A percentile compares a stretch with the other conserved stretches of the same genome.
Evolutionary conservation across 2,329 filamentous ascomycete species (phyloP).

Genomic region (Alternaria sp.): DNA sequence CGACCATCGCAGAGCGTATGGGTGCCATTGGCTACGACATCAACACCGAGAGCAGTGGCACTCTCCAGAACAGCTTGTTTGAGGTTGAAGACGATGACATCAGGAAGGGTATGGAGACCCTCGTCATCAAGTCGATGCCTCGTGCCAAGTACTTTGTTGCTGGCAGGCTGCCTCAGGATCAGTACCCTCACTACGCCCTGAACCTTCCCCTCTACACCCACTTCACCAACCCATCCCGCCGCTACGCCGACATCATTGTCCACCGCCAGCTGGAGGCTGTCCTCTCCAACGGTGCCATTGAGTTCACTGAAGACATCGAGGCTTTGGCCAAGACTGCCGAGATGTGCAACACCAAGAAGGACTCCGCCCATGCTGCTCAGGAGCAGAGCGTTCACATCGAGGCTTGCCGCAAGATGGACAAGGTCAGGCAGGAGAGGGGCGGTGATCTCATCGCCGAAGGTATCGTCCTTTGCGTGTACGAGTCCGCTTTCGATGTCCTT

Average conservation of each 20-base stretch:
- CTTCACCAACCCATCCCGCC: conserved; percentile 92
- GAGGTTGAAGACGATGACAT: conserved; percentile 86
- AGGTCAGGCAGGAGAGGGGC: conserved; percentile 81
- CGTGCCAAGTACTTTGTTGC: conserved; percentile 94
- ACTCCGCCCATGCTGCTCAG: conserved; percentile 95
- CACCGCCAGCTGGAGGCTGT: conserved; percentile 92
- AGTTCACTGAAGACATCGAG: conserved; percentile 90
- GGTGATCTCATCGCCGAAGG: conserved; percentile 94
- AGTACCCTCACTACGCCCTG: conserved; percentile 87
- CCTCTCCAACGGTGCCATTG: conserved; percentile 79
- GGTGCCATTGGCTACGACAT: conserved; percentile 87
- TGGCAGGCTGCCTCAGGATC: conserved; percentile 76
- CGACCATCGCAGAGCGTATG: conserved; percentile 94
- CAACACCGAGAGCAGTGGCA: conserved; percentile 86
- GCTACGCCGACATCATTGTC: conserved; percentile 93
- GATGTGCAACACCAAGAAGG: conserved; percentile 98
- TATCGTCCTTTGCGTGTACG: conserved; percentile 95
- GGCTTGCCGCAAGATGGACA: conserved; percentile 94
- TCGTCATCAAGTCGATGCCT: conserved; percentile 93
- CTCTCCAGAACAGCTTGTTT: conserved; percentile 93
- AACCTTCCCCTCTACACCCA: conserved; percentile 96
- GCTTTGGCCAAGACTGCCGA: conserved; percentile 89
- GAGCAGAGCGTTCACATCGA: conserved; percentile 99
- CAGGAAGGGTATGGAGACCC: conserved; percentile 96
- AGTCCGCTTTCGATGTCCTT: conserved; percentile 96